Percentiles rank a stretch among this genome's conserved stretches.
Conservation (phyloP, 2,329 filamentous ascomycete species). For the Claviceps sp. region DNA sequence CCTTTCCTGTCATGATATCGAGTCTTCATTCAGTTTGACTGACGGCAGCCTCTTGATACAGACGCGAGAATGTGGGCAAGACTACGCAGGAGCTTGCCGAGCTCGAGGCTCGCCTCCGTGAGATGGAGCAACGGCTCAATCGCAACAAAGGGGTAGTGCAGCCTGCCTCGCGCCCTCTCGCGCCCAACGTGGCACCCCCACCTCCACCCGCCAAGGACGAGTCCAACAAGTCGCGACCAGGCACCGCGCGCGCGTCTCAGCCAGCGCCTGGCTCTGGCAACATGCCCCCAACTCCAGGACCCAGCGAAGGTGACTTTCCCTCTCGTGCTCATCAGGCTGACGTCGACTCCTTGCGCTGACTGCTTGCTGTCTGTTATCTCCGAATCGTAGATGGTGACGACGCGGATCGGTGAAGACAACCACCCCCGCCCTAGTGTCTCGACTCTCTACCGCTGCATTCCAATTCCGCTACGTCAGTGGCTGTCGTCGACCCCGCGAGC, state of each 20-base stretch:
- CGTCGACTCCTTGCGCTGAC: conserved; percentile 5
- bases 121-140: conserved; percentile 68
- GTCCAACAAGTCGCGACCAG: conserved; percentile 37
- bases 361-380: not conserved
- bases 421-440: too few relatives aligned
- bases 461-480: not conserved
- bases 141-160: conserved; percentile 12
- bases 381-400: conserved; percentile 24
- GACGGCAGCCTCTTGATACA: not conserved
- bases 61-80: conserved; percentile 44
- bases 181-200: conserved; percentile 6
- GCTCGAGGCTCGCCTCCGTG: conserved; percentile 70
- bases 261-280: conserved; percentile 39
- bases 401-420: conserved; percentile 16
- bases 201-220: conserved; percentile 12
- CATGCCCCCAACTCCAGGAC: conserved; percentile 46
- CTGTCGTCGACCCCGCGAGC: not conserved
- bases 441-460: not conserved
- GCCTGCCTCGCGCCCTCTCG: conserved; percentile 8
- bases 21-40: not conserved
- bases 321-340: conserved; percentile 19
- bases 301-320: conserved; percentile 49
- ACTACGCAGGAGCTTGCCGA: conserved; percentile 72
- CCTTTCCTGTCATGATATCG: not conserved
- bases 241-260: conserved; percentile 37